Evolutionary conservation across 1,284 basidiomycete species (phyloP).

Genomic region (Meira miltonrushii): DNA sequence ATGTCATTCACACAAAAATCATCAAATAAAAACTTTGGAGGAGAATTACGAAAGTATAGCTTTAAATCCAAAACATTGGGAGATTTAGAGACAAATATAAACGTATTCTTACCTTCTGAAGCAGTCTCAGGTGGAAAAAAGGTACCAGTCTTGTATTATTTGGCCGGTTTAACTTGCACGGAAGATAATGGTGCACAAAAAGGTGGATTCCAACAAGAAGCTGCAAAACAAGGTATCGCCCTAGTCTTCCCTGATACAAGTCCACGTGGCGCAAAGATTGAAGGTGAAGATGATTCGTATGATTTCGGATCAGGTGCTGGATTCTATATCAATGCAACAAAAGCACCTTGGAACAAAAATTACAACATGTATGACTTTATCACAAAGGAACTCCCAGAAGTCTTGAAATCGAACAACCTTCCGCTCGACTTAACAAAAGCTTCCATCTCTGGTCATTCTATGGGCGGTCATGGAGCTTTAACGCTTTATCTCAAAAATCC

Average conservation of each 20-base stretch:
- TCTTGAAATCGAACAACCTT: slow-evolving; percentile 21
- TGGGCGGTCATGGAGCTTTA: slow-evolving; percentile 94
- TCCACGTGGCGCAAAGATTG: slow-evolving; percentile 82
- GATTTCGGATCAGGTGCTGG: slow-evolving; percentile 58
- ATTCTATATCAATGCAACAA: slow-evolving; percentile 50
- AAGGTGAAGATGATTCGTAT: slow-evolving; percentile 72
- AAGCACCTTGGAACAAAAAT: slow-evolving; percentile 36
- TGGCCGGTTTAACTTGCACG: slow-evolving; percentile 88
- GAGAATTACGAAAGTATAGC: slow-evolving; percentile 42
- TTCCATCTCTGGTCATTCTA: slow-evolving; percentile 57
- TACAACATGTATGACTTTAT: slow-evolving; percentile 49
- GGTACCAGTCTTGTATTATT: slow-evolving; percentile 75
- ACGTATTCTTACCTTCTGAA: slow-evolving; percentile 76
- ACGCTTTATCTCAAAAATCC: slow-evolving; percentile 73
- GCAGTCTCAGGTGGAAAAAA: slow-evolving; percentile 57
- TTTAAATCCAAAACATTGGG: slow-evolving; percentile 65
- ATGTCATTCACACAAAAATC: slow-evolving; percentile 10
- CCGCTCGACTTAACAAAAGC: slow-evolving; percentile 32
- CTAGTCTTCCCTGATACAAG: slow-evolving; percentile 94
- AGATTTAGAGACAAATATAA: slow-evolving; percentile 74
- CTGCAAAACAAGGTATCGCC: slow-evolving; percentile 62
- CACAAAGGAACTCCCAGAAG: slow-evolving; percentile 32
- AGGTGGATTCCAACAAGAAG: slow-evolving; percentile 40
- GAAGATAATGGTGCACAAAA: slow-evolving; percentile 74
- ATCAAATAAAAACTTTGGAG: slow-evolving; percentile 16